Evolutionary conservation across 306 rosid genomes (phyloP).

Genomic region (Quercus alba): DNA sequence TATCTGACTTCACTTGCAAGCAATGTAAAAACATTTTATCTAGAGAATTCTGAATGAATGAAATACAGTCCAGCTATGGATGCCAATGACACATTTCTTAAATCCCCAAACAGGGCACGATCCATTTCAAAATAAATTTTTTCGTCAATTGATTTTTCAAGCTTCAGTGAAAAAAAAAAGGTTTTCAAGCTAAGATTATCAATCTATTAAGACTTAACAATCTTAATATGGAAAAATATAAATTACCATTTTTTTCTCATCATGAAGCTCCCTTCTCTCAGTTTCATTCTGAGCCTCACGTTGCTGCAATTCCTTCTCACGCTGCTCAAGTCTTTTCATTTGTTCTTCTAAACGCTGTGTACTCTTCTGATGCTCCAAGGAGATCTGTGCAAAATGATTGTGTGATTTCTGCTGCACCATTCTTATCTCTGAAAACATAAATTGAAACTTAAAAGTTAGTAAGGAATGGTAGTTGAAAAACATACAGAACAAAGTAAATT

Average conservation of each 20-base stretch:
- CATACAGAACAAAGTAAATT: background rate
- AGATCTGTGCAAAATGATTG: constrained; percentile 27
- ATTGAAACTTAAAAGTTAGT: constrained; percentile 16
- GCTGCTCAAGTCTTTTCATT: constrained; percentile 42
- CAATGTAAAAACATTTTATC: background rate
- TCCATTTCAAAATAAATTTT: background rate
- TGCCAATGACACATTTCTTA: background rate
- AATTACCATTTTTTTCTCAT: constrained; percentile 55
- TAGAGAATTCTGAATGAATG: background rate
- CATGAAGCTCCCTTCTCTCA: constrained; percentile 45
- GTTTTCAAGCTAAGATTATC: background rate
- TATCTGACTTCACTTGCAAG: background rate
- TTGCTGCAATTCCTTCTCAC: constrained; percentile 47
- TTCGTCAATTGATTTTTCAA: background rate
- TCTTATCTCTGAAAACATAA: constrained; percentile 41
- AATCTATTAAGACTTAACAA: background rate
- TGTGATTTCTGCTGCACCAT: constrained; percentile 35
- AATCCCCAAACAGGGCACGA: background rate
- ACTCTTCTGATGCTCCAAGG: constrained; percentile 40
- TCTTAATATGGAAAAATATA: background rate
- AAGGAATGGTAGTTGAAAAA: constrained; percentile 9
- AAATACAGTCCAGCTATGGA: background rate
- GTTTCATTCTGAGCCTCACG: constrained; percentile 44
- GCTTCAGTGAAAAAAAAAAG: background rate
- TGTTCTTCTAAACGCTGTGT: constrained; percentile 37